These are phyloP conservation scores for Podaxis rugospora DNA, from an alignment of 768 basidiomycete genomes.

Conservation along the genomic window DNA sequence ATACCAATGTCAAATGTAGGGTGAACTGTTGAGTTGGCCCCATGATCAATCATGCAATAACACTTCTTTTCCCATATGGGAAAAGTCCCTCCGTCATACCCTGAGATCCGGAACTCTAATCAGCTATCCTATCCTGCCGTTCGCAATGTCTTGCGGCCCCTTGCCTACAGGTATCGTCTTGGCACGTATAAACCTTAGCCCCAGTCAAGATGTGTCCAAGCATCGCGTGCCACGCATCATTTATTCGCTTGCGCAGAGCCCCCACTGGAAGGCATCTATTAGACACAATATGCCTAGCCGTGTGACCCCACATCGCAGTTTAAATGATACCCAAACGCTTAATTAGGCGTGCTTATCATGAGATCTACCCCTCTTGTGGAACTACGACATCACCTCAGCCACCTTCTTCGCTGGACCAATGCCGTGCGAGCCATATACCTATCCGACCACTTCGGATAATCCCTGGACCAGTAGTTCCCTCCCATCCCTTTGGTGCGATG, in stretches of 20 bases:
- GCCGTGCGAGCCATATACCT: neutral
- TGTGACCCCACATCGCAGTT: too few species aligned
- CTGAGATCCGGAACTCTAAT: neutral
- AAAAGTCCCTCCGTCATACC: neutral
- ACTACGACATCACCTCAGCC: neutral
- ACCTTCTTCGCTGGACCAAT: neutral
- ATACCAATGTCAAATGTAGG: too few species aligned
- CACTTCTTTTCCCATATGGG: neutral
- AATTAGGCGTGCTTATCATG: neutral
- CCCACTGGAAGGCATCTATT: neutral
- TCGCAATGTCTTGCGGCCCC: neutral
- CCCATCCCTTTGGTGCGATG: neutral
- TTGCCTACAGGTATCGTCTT: too few species aligned
- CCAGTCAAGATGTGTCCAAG: too few species aligned
- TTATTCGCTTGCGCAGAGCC: neutral
- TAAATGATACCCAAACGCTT: neutral
- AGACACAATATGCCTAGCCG: neutral
- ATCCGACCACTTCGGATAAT: neutral
- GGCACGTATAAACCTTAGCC: too few species aligned
- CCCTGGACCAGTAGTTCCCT: neutral
- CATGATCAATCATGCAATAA: neutral
- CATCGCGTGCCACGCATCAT: too few species aligned
- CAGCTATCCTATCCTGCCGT: neutral
- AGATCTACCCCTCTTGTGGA: neutral
- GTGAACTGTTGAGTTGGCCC: too few species aligned